Base-by-base conservation (phyloP, 768 basidiomycete species). In the Agrocybe praecox region DNA sequence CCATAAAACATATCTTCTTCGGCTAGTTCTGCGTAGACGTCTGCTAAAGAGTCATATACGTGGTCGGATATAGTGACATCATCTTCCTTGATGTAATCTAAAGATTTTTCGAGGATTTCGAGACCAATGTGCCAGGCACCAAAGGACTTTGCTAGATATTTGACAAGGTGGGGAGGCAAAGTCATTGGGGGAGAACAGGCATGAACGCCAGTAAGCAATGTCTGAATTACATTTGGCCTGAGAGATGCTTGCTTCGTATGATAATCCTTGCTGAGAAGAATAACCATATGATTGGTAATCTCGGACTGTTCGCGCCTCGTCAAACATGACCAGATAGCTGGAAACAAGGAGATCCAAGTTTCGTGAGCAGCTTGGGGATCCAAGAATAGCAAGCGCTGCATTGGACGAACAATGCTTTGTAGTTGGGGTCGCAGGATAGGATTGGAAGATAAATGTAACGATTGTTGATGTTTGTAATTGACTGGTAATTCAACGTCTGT, bases 1-100 rank as follows among this genome's bases (percentile, higher is more conserved):
- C 97, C 97, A 67, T 99, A 96, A 70, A 98, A 97, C 74, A 97
- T 83, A 69, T 99, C 97, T 59, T 98, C 96, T 74, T 99, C 97
- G 2, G 87, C 88, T 44, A 99, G 74, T 67, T 99, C 97, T 0
- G 96, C 94, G 63, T 98, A 99, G 6, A 98, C 80, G 67, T 98
- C 97, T 15, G 94, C 90, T 26, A 99, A 79, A 1, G 97, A 92
- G 69, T 97, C 96, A 55, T 86, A 87, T 45, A 94, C 87, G 45
- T 86, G 89, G 49, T 98, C 95, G 14, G 89, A 87, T 15, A 94
- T 77, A 29, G 81, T 80, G 26, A 83, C 78, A 58, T 97, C 93
- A 54, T 94, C 91, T 44, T 94, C 92, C 48, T 88, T 86, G 24
- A 88, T 79, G 49, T 85, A 75, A 34, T 94, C 92, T 58, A 95